phyloP scores from a whole-genome alignment of 2,329 filamentous ascomycete species.

The Curvularia sp. region DNA sequence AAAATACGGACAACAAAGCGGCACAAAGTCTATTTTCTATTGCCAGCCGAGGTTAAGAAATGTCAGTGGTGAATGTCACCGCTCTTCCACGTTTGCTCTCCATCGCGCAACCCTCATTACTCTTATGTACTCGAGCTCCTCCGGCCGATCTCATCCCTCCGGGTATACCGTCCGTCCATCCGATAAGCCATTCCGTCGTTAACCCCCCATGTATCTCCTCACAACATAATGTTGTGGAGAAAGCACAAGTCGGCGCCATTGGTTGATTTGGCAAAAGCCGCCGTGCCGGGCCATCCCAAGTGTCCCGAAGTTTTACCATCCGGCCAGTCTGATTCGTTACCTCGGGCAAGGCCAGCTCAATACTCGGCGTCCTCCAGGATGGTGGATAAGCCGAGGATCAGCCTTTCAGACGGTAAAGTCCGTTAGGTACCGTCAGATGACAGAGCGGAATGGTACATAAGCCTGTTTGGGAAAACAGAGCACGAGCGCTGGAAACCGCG shows the following conservation, averaged over 20 bases:
- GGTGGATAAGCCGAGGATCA: constrained; percentile 13
- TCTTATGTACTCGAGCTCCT: constrained; percentile 11
- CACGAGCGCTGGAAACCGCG: neutral
- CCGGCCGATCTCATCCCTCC: constrained; percentile 10
- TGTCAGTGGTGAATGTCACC: constrained; percentile 8
- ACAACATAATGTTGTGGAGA: constrained; percentile 24
- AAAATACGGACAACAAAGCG: neutral
- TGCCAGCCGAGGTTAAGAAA: constrained; percentile 1
- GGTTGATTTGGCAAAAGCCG: constrained; percentile 10
- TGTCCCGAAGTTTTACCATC: constrained; percentile 30
- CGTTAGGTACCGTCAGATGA: constrained; percentile 10
- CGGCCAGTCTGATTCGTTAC: constrained; percentile 15
- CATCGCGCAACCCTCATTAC: neutral
- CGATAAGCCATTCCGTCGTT: constrained; percentile 13
- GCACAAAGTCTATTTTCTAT: neutral
- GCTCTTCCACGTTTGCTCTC: neutral
- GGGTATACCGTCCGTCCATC: constrained; percentile 26
- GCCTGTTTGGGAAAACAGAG: neutral
- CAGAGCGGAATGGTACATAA: neutral
- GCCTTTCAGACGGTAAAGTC: constrained; percentile 5
- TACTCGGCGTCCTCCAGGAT: constrained; percentile 9
- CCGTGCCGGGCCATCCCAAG: constrained; percentile 11
- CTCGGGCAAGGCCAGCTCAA: neutral
- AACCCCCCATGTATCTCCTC: constrained; percentile 7
- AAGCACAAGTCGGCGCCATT: constrained; percentile 17